A percentile compares a stretch with the other conserved stretches of the same genome.
These are phyloP conservation scores for Curvularia lunata DNA, from an alignment of 2,329 filamentous ascomycete species.

Conservation along the genomic window DNA sequence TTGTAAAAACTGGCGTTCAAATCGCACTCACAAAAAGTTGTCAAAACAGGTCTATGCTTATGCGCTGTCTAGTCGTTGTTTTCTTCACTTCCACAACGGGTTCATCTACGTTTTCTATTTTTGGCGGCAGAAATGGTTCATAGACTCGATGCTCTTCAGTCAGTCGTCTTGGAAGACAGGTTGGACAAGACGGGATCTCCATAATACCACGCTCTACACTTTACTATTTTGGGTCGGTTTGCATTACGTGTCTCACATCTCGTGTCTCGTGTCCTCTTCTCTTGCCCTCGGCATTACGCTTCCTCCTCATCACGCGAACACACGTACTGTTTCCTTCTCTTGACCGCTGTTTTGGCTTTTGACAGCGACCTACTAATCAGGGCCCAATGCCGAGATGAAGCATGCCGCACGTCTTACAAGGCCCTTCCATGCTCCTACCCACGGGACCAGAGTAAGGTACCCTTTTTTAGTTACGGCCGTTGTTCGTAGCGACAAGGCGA, in stretches of 20 bases:
- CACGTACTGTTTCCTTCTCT: not conserved
- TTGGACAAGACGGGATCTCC: not conserved
- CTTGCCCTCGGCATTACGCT: not conserved
- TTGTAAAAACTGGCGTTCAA: constrained; percentile 29
- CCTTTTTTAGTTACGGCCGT: not conserved
- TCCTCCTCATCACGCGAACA: not conserved
- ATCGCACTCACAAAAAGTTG: constrained; percentile 8
- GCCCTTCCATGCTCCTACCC: not conserved
- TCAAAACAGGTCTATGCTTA: constrained; percentile 2
- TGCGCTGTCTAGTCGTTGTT: not conserved
- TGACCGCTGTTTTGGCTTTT: not conserved
- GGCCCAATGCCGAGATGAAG: not conserved
- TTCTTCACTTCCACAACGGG: not conserved
- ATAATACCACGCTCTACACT: constrained; percentile 6
- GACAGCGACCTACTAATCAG: no score
- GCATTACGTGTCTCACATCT: not conserved
- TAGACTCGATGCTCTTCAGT: constrained; percentile 1
- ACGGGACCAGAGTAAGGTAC: not conserved
- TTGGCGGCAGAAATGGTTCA: not conserved
- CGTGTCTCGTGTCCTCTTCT: not conserved
- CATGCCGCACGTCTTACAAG: not conserved
- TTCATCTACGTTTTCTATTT: not conserved
- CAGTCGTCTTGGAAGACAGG: not conserved
- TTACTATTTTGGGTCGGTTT: not conserved
- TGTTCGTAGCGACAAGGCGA: not conserved